phyloP scores from a whole-genome alignment of 768 basidiomycete species.

The Phylloporus sp. region DNA sequence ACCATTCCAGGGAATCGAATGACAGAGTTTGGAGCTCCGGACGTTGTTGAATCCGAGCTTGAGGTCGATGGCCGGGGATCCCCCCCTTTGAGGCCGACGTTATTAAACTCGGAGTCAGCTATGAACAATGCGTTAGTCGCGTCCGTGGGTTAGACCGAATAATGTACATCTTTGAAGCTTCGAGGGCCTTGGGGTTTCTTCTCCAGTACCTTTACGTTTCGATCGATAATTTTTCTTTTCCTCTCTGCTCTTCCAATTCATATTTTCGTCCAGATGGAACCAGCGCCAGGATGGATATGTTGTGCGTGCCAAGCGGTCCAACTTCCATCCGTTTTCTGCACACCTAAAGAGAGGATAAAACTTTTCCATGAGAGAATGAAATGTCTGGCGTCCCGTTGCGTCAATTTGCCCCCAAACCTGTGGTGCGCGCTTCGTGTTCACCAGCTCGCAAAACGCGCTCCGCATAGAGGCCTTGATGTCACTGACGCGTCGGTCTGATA shows the following conservation, averaged over 20 bases:
- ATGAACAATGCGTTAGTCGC: no score
- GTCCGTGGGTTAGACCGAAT: no score
- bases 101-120: no score
- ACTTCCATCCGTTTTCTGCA: not conserved
- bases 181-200: not conserved
- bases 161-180: not conserved
- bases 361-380: not conserved
- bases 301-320: not conserved
- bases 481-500: not conserved
- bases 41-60: no score
- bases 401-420: not conserved
- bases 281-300: not conserved
- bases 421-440: not conserved
- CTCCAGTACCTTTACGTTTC: not conserved
- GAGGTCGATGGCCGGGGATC: no score
- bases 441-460: not conserved
- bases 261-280: not conserved
- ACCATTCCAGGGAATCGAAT: no score
- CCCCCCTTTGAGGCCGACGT: no score
- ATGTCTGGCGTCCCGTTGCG: not conserved
- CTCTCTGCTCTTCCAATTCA: not conserved
- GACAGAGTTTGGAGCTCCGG: no score
- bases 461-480: not conserved
- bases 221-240: not conserved
- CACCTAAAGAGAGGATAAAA: constrained; percentile 2